Conservation (phyloP, 441 rosid species). For the Melianthus villosus region DNA sequence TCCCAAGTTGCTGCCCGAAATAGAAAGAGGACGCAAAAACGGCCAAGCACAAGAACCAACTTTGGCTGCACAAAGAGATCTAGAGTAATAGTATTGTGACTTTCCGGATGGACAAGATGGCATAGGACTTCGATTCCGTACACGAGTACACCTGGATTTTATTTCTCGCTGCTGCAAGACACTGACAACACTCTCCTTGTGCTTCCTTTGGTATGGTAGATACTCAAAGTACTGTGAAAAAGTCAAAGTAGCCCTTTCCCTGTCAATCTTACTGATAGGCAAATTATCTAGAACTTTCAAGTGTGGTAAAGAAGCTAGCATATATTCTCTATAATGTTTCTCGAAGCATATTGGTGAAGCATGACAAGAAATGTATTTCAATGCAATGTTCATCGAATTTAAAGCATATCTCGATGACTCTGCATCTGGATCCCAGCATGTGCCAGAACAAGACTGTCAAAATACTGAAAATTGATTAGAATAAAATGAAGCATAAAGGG, state of each 20-base stretch:
- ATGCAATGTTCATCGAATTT: slow-evolving; percentile 22
- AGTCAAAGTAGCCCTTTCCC: slow-evolving; percentile 41
- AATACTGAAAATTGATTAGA: slow-evolving; percentile 12
- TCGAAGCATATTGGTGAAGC: slow-evolving; percentile 83
- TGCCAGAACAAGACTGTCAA: slow-evolving; percentile 31
- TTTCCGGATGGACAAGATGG: slow-evolving; percentile 20
- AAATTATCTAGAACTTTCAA: slow-evolving; percentile 60
- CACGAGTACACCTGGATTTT: slow-evolving; percentile 21
- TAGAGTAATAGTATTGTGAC: slow-evolving; percentile 36
- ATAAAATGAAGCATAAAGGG: too few relatives aligned
- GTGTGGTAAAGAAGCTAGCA: slow-evolving; percentile 63
- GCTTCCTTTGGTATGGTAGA: slow-evolving; percentile 55
- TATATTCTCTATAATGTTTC: slow-evolving; percentile 70
- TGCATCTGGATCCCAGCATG: slow-evolving; percentile 17
- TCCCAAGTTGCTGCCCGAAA: slow-evolving; percentile 21
- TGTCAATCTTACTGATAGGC: slow-evolving; percentile 50
- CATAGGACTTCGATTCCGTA: slow-evolving; percentile 14
- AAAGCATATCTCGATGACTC: slow-evolving; percentile 21
- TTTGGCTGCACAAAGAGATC: slow-evolving; percentile 81
- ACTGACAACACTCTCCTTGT: slow-evolving; percentile 50
- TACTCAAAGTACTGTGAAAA: slow-evolving; percentile 52
- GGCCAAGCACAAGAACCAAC: slow-evolving; percentile 77
- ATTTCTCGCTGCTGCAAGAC: slow-evolving; percentile 61
- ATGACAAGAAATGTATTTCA: slow-evolving; percentile 38
- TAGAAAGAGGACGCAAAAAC: slow-evolving; percentile 43